Base-by-base conservation (phyloP, 352 stramenopile genomes). In the Globisporangium canariense region DNA sequence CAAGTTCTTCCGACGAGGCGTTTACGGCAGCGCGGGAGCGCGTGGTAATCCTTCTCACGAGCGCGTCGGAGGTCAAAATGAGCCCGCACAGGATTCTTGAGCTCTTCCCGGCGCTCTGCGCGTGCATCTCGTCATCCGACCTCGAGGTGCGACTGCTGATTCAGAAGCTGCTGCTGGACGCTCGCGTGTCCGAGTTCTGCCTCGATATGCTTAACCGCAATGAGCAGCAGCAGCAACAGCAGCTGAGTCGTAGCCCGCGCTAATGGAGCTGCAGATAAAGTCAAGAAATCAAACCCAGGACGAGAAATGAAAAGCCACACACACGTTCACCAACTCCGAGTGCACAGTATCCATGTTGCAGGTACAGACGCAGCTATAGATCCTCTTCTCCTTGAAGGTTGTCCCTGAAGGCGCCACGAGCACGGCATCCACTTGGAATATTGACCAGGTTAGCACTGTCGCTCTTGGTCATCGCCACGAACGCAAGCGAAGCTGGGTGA, bases 71-170 rank as follows among this genome's bases (percentile, higher is more conserved):
- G 57, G 79, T 85, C 4, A 74, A 75, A 0, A 65, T 93, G 66
- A 74, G 70, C 13, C 72, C 83, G 25, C 79, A 71, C 10, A 83
- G 75, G 59, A 66, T 94, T 25, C 68, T 94, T 41, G 80, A 86
- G 54, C 79, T 95, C 75, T 95, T 91, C 65, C 75, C 79, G 3
- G 71, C 83, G 30, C 67, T 95, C n/a, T 95, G 87, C 47, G 72
- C 67, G 20, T 93, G 83, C 69, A 95, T 95, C 58, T 81, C 79
- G 50, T 92, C 81, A 28, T 68, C 70, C 14, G 75, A 89, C 52
- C 60, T 79, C 16, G 76, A 89, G 52, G 81, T 95, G 22, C 87
- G 87, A 0, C 61, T 70, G 50, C 75, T 90, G 11, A 78, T 95
- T 45, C 87, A 93, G 65, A 75, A 74, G 22, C 60, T 93, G 52